Evolutionary conservation across 2,329 filamentous ascomycete genomes (phyloP), one percentile per base, ranked within the genome.

Genomic region (Rhynchosporium agropyri): DNA sequence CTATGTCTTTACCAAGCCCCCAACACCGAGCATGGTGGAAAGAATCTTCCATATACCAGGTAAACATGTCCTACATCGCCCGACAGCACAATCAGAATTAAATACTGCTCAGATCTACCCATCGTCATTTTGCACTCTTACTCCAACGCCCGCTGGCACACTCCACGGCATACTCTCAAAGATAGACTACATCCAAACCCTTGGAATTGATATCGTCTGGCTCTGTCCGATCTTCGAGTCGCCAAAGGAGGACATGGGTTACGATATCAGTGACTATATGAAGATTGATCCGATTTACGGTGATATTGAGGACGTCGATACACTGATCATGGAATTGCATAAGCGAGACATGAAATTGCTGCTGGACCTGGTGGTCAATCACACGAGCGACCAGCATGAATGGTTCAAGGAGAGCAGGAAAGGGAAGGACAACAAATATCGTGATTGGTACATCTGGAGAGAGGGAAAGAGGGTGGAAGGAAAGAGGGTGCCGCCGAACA

Each of bases 331-430:
- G 29, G 83, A 83, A 50, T 80, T 84, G 45, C 86, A 89, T 64
- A 74, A 80, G 15, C 80, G 87, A 4, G 85, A 82, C 3, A 90
- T 92, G 83, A 85, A 84, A 68, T 76, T 92, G 9, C 85, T 93
- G 62, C 81, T 92, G 63, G 89, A 93, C 71, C 79, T 93, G 3
- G 90, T 93, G 1, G 83, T 92, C 65, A 94, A 92, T 68, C 90
- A 94, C 73, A 91, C 89, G 0, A 89, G 85, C 2, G 84, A 89
- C 66, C 81, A 90, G 72, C 87, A 91, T 69, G 79, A 80, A 3
- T 92, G 84, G 85, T 88, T 87, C 70, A 73, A 77, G 64, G 82
- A 86, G 66, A 84, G 82, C 1, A 76, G 79, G 3, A 78, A 76
- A 3, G 81, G 79, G 1, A 81, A 78, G 64, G 71, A 76, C 5